Percentiles rank a stretch among this genome's conserved stretches.
Conservation (phyloP, 495 filamentous ascomycete genomes). For the Aspergillus nidulans region DNA sequence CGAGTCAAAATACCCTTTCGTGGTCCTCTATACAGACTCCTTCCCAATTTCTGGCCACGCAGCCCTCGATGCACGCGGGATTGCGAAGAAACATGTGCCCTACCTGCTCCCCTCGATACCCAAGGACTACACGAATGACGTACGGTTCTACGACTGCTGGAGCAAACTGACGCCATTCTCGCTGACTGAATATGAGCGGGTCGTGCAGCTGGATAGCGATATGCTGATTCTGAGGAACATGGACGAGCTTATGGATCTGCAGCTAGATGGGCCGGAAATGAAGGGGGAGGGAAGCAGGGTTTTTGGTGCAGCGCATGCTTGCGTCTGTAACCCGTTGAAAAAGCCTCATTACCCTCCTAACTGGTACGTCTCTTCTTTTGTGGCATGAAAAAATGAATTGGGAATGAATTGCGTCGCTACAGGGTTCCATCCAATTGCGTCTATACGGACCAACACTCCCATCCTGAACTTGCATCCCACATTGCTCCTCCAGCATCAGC, state of each 20-base stretch:
- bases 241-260: slow-evolving; percentile 79
- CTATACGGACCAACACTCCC: slow-evolving; percentile 66
- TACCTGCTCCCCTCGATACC: slow-evolving; percentile 12
- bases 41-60: slow-evolving; percentile 23
- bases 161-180: slow-evolving; percentile 75
- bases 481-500: slow-evolving; percentile 46
- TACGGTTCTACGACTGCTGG: slow-evolving; percentile 81
- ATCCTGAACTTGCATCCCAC: slow-evolving; percentile 41
- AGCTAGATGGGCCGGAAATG: slow-evolving; percentile 46
- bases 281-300: slow-evolving; percentile 35
- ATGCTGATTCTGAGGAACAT: slow-evolving; percentile 76
- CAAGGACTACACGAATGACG: slow-evolving; percentile 45
- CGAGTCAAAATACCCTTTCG: slow-evolving; percentile 21
- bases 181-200: slow-evolving; percentile 63
- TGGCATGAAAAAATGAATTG: too few relatives aligned
- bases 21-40: slow-evolving; percentile 25
- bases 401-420: too few relatives aligned
- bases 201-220: slow-evolving; percentile 77
- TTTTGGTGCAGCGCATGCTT: slow-evolving; percentile 73
- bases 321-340: slow-evolving; percentile 73
- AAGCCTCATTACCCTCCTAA: slow-evolving; percentile 67
- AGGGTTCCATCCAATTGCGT: slow-evolving; percentile 69
- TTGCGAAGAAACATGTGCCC: slow-evolving; percentile 19
- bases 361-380: slow-evolving; percentile 48
- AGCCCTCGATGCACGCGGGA: slow-evolving; percentile 20